These are phyloP conservation scores for Coprinopsis cinerea DNA, from an alignment of 768 basidiomycete species.

Conservation along the genomic window DNA sequence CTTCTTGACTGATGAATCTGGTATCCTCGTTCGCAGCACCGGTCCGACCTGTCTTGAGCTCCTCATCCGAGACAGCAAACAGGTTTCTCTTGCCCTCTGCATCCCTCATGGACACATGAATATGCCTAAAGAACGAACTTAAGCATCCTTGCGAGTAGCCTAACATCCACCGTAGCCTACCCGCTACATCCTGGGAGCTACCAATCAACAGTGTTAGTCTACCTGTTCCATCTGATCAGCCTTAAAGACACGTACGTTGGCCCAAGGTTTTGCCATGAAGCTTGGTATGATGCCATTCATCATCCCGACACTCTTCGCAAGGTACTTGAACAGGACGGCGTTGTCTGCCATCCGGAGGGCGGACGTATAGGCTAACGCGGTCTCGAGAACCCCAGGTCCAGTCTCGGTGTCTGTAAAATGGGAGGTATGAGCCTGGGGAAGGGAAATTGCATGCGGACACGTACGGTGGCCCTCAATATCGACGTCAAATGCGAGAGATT, in stretches of 20 bases:
- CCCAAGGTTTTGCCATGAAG: conserved; percentile 99
- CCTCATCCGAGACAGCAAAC: conserved; percentile 66
- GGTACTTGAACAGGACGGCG: conserved; percentile 86
- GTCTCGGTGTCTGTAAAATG: conserved; percentile 75
- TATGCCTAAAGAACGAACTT: conserved; percentile 78
- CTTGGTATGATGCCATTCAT: conserved; percentile 84
- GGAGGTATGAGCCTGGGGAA: not conserved
- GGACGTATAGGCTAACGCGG: conserved; percentile 79
- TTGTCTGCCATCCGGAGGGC: conserved; percentile 85
- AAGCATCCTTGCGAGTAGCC: too few relatives aligned
- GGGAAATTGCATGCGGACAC: conserved; percentile 14
- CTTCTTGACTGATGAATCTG: conserved; percentile 74
- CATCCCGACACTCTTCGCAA: conserved; percentile 91
- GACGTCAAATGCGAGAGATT: conserved; percentile 64
- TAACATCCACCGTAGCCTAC: conserved; percentile 30
- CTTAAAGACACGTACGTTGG: conserved; percentile 55
- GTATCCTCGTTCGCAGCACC: conserved; percentile 78
- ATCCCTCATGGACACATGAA: conserved; percentile 84
- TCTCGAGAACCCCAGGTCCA: conserved; percentile 83
- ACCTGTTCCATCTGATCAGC: not conserved
- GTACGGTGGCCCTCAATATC: conserved; percentile 83
- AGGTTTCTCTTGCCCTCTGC: conserved; percentile 56
- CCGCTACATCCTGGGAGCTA: conserved; percentile 95
- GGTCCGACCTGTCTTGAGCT: conserved; percentile 50
- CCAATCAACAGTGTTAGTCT: too few relatives aligned